phyloP scores from a whole-genome alignment of 345 rosid species.

The Carallia pectinifolia region DNA sequence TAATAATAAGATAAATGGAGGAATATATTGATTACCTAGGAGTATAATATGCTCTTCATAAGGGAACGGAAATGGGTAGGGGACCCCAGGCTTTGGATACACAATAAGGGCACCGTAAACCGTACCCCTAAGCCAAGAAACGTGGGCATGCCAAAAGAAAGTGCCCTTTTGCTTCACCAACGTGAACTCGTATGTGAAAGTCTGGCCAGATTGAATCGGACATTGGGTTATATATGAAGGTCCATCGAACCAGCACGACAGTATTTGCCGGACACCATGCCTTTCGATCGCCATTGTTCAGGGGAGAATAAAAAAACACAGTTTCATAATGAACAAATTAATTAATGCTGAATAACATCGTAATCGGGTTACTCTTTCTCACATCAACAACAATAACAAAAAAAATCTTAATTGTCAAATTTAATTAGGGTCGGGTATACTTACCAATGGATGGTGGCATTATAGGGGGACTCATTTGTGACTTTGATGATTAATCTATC shows the following conservation, averaged over 20 bases:
- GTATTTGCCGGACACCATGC: constrained; percentile 84
- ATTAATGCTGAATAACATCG: no score
- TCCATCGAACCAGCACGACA: constrained; percentile 87
- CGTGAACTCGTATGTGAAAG: constrained; percentile 70
- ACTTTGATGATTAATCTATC: constrained; percentile 65
- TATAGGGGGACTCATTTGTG: constrained; percentile 65
- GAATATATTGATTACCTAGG: constrained; percentile 38
- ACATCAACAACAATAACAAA: no score
- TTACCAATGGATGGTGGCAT: constrained; percentile 85
- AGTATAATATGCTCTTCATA: constrained; percentile 60
- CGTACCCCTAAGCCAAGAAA: constrained; percentile 84
- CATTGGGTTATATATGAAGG: constrained; percentile 89
- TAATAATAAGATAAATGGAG: not conserved
- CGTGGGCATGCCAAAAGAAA: constrained; percentile 83
- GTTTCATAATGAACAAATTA: no score
- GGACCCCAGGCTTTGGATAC: constrained; percentile 59
- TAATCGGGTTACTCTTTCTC: no score
- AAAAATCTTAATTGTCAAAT: not conserved
- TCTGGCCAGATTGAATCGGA: constrained; percentile 72
- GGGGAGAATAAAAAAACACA: not conserved
- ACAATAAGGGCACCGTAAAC: constrained; percentile 72
- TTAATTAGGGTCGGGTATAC: not conserved
- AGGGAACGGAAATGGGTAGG: constrained; percentile 69
- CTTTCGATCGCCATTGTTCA: constrained; percentile 22
- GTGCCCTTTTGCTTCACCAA: constrained; percentile 74